Evolutionary conservation across 1,139 yeast species (phyloP).

Genomic region (Hyphopichia wangnamkhiaoensis): DNA sequence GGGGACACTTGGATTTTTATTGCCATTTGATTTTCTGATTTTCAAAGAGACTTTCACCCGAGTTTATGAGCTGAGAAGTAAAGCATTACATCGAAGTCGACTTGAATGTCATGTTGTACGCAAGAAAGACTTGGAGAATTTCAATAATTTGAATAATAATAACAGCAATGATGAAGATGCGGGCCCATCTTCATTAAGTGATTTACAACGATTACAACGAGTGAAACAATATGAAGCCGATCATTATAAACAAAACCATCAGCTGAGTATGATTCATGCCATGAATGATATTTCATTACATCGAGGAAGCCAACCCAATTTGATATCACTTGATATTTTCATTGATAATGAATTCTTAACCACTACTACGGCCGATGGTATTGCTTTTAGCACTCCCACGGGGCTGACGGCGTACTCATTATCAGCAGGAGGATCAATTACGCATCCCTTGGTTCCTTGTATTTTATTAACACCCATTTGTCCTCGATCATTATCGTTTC

Average conservation of each 20-base stretch:
- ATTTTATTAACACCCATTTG: conserved; percentile 86
- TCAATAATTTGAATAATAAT: conserved; percentile 3
- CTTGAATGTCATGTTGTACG: conserved; percentile 73
- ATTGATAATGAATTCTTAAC: conserved; percentile 84
- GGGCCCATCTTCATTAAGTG: neutral
- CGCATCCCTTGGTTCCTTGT: conserved; percentile 84
- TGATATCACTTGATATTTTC: conserved; percentile 76
- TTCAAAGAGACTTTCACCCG: conserved; percentile 60
- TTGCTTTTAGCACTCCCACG: conserved; percentile 84
- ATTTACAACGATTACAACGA: conserved; percentile 4
- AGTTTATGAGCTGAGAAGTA: conserved; percentile 68
- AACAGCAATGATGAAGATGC: conserved; percentile 1
- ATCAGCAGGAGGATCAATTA: conserved; percentile 89
- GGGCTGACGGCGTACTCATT: conserved; percentile 94
- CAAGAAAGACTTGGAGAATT: conserved; percentile 12
- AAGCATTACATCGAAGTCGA: conserved; percentile 73
- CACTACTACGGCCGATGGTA: conserved; percentile 89
- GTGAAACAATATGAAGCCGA: conserved; percentile 16
- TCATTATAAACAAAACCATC: conserved; percentile 16
- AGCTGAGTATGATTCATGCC: conserved; percentile 55
- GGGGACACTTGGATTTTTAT: conserved; percentile 87
- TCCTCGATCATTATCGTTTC: conserved; percentile 80
- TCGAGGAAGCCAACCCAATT: conserved; percentile 85
- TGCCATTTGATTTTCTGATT: conserved; percentile 79
- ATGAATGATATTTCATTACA: conserved; percentile 91